Evolutionary conservation across 1,284 basidiomycete genomes (phyloP), one percentile per base, ranked within the genome.

Genomic region (Sphagnurus paluster): DNA sequence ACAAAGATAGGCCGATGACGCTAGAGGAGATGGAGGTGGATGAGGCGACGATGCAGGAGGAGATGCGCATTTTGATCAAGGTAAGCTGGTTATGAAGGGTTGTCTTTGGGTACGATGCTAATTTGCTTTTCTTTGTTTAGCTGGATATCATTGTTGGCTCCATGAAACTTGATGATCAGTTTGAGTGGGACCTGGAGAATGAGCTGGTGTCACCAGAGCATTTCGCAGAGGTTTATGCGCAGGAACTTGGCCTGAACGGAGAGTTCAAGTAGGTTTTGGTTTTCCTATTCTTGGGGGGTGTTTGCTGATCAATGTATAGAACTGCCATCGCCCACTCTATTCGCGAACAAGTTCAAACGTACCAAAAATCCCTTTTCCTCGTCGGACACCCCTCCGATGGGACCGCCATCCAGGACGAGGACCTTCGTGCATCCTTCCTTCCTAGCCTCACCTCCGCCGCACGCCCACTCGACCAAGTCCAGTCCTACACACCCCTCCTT

Each of bases 161-260:
- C 14, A 85, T 95, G 71, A 95, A 97, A 65, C 79, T 99, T 21
- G 87, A 94, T 44, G 97, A 99, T 69, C 91, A 95, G 61, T 97
- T 99, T 62, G 97, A 99, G 65, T 99, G 97, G 97, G 96, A 99
- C 66, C 71, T 98, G 36, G 86, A 87, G 59, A 88, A 87, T 54
- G 74, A 79, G 26, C 73, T 76, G 39, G 85, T 90, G 1, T 87
- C 89, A 1, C 93, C 96, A 0, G 97, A 99, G 67, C 84, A 87
- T 42, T 99, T 99, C 67, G 93, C 96, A 6, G 87, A 90, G 54
- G 75, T 87, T 0, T 98, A 97, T 65, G 76, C 86, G 2, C 80
- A 80, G 19, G 97, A 99, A 59, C 72, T 99, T 13, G 97, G 97
- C 1, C 72, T 99, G 14, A 79, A 80, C 25, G 93, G 94, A 30